Conservation (phyloP, 192 early-diverging fungal genomes). For the Coemansia sp. region DNA sequence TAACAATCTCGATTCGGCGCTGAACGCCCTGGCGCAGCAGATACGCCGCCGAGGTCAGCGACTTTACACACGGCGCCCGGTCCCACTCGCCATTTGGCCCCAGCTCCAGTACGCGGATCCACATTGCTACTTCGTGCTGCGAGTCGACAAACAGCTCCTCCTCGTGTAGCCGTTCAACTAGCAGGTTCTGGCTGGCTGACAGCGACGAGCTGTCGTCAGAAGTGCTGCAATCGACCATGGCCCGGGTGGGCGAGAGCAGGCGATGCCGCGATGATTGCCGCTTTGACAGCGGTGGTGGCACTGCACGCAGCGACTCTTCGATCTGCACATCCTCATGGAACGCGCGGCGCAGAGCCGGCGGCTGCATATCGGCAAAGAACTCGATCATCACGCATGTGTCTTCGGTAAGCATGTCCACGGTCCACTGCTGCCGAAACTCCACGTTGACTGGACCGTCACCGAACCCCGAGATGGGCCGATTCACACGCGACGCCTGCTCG, state of each 20-base stretch:
- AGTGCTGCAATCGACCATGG: too few relatives aligned
- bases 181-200: slow-evolving; percentile 31
- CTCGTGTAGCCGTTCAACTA: slow-evolving; percentile 41
- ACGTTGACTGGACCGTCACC: slow-evolving; percentile 36
- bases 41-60: slow-evolving; percentile 45
- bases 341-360: slow-evolving; percentile 28
- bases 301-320: slow-evolving; percentile 19
- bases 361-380: slow-evolving; percentile 34
- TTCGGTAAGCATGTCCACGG: slow-evolving; percentile 19
- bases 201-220: too few relatives aligned
- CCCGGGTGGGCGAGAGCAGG: neutral
- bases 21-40: slow-evolving; percentile 71
- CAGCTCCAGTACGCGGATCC: slow-evolving; percentile 65
- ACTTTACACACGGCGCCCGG: slow-evolving; percentile 32
- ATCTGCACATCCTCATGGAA: slow-evolving; percentile 47
- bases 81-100: slow-evolving; percentile 59
- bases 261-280: neutral
- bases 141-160: slow-evolving; percentile 63
- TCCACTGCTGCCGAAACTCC: slow-evolving; percentile 41
- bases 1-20: slow-evolving; percentile 58
- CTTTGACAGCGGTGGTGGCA: neutral
- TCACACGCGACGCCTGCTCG: slow-evolving; percentile 14
- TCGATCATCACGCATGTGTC: slow-evolving; percentile 34
- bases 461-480: slow-evolving; percentile 27
- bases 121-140: slow-evolving; percentile 63